phyloP scores from a whole-genome alignment of 2,329 filamentous ascomycete species.

The Calonectria hawksworthii region DNA sequence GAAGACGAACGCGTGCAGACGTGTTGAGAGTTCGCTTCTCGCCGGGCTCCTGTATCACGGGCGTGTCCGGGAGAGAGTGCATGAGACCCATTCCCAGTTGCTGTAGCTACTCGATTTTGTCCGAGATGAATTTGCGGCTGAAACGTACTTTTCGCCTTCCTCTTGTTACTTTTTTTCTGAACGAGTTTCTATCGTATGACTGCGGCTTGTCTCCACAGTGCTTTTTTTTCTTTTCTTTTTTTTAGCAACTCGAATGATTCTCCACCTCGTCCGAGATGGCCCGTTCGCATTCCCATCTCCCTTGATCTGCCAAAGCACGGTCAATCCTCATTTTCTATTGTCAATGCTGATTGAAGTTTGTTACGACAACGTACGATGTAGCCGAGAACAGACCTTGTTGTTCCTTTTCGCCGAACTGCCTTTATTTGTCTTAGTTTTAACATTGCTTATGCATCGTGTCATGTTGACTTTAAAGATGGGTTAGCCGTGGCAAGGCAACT shows the following conservation, averaged over 20 bases:
- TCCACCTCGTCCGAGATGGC: conserved; percentile 9
- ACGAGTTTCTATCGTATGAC: conserved; percentile 11
- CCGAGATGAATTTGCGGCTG: not conserved
- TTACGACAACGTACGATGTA: not conserved
- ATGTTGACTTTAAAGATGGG: too few relatives aligned
- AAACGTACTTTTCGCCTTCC: not conserved
- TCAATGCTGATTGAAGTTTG: not conserved
- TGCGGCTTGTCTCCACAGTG: not conserved
- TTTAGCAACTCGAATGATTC: conserved; percentile 5
- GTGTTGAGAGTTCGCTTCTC: conserved; percentile 9
- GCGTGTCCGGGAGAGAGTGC: conserved; percentile 9
- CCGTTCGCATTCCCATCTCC: conserved; percentile 1
- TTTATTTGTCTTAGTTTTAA: not conserved
- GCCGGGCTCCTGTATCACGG: conserved; percentile 28
- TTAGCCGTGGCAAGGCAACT: not conserved
- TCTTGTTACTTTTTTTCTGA: not conserved
- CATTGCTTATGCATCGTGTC: not conserved
- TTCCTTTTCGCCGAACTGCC: not conserved
- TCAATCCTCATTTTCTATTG: not conserved
- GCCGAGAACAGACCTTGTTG: not conserved
- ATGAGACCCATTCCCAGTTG: not conserved
- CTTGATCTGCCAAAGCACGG: conserved; percentile 1
- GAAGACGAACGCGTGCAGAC: conserved; percentile 23
- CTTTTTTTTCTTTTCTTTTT: not conserved
- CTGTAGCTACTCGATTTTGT: not conserved